These are phyloP conservation scores for Diaporthe destruens DNA, from an alignment of 2,329 filamentous ascomycete genomes.

Conservation along the genomic window DNA sequence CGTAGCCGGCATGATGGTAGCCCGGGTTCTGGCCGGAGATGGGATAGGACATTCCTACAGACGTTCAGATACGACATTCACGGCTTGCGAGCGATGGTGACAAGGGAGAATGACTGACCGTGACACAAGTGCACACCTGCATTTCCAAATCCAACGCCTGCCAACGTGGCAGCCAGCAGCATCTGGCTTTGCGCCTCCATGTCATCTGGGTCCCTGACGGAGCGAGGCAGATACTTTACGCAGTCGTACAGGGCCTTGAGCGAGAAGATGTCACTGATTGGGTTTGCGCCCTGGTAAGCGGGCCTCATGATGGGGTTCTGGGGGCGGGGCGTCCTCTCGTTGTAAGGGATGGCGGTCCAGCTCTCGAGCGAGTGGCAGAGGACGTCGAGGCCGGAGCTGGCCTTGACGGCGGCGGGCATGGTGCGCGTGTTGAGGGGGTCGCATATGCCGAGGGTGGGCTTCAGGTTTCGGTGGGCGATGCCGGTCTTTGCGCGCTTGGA, in stretches of 20 bases:
- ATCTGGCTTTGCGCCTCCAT: slow-evolving; percentile 94
- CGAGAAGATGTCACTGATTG: slow-evolving; percentile 97
- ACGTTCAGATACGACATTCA: background rate
- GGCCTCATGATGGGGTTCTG: slow-evolving; percentile 90
- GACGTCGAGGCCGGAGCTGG: slow-evolving; percentile 91
- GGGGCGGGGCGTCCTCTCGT: slow-evolving; percentile 86
- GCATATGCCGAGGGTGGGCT: slow-evolving; percentile 91
- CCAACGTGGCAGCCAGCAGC: slow-evolving; percentile 93
- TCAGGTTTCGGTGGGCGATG: slow-evolving; percentile 93
- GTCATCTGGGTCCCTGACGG: slow-evolving; percentile 89
- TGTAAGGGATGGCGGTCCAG: slow-evolving; percentile 97
- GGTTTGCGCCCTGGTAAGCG: slow-evolving; percentile 97
- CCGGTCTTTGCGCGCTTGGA: slow-evolving; percentile 93
- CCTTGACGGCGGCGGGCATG: slow-evolving; percentile 95
- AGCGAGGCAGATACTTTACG: slow-evolving; percentile 91
- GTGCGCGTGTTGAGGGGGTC: slow-evolving; percentile 91
- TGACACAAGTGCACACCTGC: slow-evolving; percentile 89
- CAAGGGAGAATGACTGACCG: slow-evolving; percentile 54
- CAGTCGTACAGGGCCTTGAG: slow-evolving; percentile 85
- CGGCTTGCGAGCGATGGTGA: too few relatives aligned
- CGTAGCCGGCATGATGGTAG: slow-evolving; percentile 91
- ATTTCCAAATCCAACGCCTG: slow-evolving; percentile 97
- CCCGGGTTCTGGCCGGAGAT: slow-evolving; percentile 95
- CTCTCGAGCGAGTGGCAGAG: slow-evolving; percentile 95
- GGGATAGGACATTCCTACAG: slow-evolving; percentile 92